Evolutionary conservation across 345 rosid genomes (phyloP).

Genomic region (Brassica carinata): DNA sequence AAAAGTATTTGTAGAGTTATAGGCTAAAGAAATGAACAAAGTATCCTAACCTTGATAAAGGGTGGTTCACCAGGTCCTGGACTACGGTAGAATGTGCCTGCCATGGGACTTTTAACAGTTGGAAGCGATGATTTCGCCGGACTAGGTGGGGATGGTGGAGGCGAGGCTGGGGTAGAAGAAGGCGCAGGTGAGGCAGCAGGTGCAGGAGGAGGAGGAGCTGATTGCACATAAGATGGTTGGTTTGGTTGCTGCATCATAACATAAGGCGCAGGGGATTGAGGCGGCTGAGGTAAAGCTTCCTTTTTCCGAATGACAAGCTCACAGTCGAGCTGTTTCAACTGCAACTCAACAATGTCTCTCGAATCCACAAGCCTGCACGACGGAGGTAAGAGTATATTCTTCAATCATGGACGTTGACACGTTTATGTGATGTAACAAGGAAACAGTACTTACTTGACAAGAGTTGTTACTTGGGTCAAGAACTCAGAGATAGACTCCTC

Average conservation of each 20-base stretch:
- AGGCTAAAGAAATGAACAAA: not conserved
- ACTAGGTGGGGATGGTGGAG: conserved; percentile 51
- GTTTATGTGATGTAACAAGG: not conserved
- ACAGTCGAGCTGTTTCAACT: conserved; percentile 80
- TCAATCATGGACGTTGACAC: not conserved
- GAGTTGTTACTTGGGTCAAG: conserved; percentile 72
- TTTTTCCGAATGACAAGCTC: conserved; percentile 78
- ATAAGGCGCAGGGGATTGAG: conserved; percentile 50
- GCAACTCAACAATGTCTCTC: conserved; percentile 84
- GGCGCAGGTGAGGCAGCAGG: conserved; percentile 44
- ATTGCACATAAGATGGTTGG: conserved; percentile 41
- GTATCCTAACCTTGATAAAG: conserved; percentile 68
- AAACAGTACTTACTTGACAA: conserved; percentile 64
- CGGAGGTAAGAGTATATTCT: not conserved
- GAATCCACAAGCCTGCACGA: conserved; percentile 84
- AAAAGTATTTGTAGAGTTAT: not conserved
- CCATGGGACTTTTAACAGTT: conserved; percentile 85
- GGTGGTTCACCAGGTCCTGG: conserved; percentile 78
- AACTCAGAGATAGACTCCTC: conserved; percentile 77
- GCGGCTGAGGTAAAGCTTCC: conserved; percentile 75
- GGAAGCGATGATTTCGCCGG: conserved; percentile 64
- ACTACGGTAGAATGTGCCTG: conserved; percentile 85
- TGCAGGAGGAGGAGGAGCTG: conserved; percentile 48
- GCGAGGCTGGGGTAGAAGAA: conserved; percentile 44
- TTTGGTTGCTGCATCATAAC: conserved; percentile 60